These are phyloP conservation scores for Alisma plantagoaquatica DNA, from an alignment of 106 monocot species.

Conservation along the genomic window DNA sequence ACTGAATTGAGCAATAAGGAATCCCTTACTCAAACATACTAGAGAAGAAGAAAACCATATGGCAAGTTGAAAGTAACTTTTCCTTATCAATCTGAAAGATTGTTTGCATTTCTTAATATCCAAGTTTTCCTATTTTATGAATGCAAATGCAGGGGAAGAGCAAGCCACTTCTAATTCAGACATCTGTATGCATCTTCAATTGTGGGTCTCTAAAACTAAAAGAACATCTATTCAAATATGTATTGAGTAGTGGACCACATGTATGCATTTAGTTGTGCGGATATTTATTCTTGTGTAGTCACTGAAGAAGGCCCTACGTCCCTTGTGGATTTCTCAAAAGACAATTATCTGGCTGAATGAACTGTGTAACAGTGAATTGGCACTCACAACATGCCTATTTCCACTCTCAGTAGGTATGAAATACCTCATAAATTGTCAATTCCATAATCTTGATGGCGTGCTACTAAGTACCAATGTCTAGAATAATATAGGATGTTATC, in stretches of 20 bases:
- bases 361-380: conserved; percentile 55
- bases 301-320: conserved; percentile 70
- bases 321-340: conserved; percentile 91
- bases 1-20: conserved; percentile 65
- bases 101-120: too few relatives aligned
- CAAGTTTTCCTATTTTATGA: too few relatives aligned
- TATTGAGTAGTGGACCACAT: conserved; percentile 53
- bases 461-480: too few relatives aligned
- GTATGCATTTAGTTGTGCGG: conserved; percentile 68
- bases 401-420: too few relatives aligned
- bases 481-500: too few relatives aligned
- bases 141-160: too few relatives aligned
- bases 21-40: conserved; percentile 12
- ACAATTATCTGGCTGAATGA: conserved; percentile 91
- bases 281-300: conserved; percentile 38
- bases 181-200: conserved; percentile 72
- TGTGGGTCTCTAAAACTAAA: conserved; percentile 71
- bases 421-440: too few relatives aligned
- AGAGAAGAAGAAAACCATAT: conserved; percentile 4
- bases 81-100: too few relatives aligned
- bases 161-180: conserved; percentile 55
- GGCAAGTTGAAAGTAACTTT: conserved; percentile 20
- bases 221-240: conserved; percentile 45
- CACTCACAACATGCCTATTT: too few relatives aligned
- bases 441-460: too few relatives aligned